Conservation (phyloP, 768 basidiomycete genomes). For the Phlegmacium glaucopus region DNA sequence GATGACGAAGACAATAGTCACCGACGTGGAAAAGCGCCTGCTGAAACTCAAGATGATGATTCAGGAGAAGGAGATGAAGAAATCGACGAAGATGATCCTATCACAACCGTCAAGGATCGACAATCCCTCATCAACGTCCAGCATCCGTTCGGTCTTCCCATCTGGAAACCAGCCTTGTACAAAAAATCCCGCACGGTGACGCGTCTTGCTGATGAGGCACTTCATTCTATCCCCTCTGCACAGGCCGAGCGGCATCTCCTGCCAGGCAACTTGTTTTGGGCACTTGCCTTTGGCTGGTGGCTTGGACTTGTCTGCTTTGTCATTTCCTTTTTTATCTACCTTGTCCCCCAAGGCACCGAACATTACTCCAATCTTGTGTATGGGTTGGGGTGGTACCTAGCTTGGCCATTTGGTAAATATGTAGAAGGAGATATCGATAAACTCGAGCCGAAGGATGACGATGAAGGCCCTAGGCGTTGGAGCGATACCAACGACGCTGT, state of each 20-base stretch:
- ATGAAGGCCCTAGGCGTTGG: conserved; percentile 28
- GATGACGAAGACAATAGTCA: conserved; percentile 36
- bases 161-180: conserved; percentile 99
- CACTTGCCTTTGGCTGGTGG: conserved; percentile 91
- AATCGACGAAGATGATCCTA: conserved; percentile 71
- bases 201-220: conserved; percentile 90
- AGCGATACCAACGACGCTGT: conserved; percentile 37
- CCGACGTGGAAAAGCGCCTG: conserved; percentile 44
- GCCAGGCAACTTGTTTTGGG: conserved; percentile 95
- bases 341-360: conserved; percentile 77
- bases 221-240: conserved; percentile 89
- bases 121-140: conserved; percentile 99
- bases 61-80: conserved; percentile 37
- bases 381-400: conserved; percentile 94
- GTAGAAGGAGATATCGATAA: conserved; percentile 69
- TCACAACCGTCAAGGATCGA: conserved; percentile 84
- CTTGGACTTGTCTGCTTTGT: conserved; percentile 68
- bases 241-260: conserved; percentile 91
- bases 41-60: conserved; percentile 27
- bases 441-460: conserved; percentile 36
- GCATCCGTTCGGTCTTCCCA: conserved; percentile 97
- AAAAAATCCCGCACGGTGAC: conserved; percentile 97
- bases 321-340: conserved; percentile 63
- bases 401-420: conserved; percentile 99
- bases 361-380: conserved; percentile 84